Evolutionary conservation across 805 yeast species (phyloP), one percentile per base, ranked within the genome.

Genomic region (Candida germanica): DNA sequence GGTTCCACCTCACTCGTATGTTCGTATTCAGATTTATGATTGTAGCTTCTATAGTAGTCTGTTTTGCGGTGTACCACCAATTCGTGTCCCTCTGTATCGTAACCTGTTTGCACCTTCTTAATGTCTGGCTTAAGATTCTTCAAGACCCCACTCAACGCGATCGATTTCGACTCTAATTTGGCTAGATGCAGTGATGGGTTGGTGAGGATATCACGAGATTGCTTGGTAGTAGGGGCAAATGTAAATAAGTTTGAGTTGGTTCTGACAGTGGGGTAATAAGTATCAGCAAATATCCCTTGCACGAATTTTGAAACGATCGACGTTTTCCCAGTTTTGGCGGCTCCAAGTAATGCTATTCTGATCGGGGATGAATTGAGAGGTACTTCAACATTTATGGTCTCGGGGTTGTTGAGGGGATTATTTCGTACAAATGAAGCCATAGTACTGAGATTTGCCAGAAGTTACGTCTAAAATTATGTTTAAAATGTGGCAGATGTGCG

Each of bases 221-320:
- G 33, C 26, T 42, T 31, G 3, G 47, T 34, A 3, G 38, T 49
- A 0, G 89, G 79, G 5, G 50, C 54, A 49, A 67, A 83, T 13
- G 76, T 77, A 40, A 80, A 69, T 26, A 83, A 53, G 38, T 78
- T 64, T 17, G 87, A 77, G 3, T 74, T 75, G 39, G 79, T 78
- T 37, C 69, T 73, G 29, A 73, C 64, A 3, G 91, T 84, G 4
- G 93, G 94, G 48, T 84, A 84, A 53, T 84, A 82, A 0, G 83
- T 83, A 40, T 81, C 88, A 33, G 77, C 67, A 37, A 72, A 77
- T 17, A 66, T 64, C 17, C 73, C 71, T 14, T 71, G 58, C 2
- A 70, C 62, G 11, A 79, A 46, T 32, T 72, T 61, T 35, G 77
- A 70, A 9, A 77, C 70, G 25, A 76, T 62, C 0, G 83, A 68